Percentiles rank a stretch among this genome's conserved stretches.
phyloP scores from a whole-genome alignment of 2,329 filamentous ascomycete genomes.

The Thelonectria blattea region DNA sequence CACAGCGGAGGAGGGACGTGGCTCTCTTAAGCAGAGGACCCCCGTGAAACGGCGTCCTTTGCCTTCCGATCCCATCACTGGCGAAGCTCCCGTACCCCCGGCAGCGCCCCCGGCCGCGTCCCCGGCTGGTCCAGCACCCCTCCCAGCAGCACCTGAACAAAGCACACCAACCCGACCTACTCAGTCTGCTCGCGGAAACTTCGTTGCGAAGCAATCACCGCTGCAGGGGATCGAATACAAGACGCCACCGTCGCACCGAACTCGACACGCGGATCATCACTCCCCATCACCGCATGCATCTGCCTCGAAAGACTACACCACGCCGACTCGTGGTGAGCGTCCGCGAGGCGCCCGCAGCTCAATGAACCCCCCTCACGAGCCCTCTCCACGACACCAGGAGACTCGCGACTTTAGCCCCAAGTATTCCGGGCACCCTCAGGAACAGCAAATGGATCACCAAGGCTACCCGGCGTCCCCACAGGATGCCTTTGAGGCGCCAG shows the following conservation, averaged over 20 bases:
- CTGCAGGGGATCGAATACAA: slow-evolving; percentile 59
- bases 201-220: slow-evolving; percentile 59
- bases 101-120: slow-evolving; percentile 24
- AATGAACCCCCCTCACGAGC: slow-evolving; percentile 46
- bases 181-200: slow-evolving; percentile 46
- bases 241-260: slow-evolving; percentile 46
- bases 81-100: slow-evolving; percentile 44
- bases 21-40: slow-evolving; percentile 56
- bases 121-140: slow-evolving; percentile 41
- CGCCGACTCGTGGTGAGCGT: slow-evolving; percentile 32
- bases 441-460: slow-evolving; percentile 48
- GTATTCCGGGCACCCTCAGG: slow-evolving; percentile 35
- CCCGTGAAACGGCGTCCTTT: slow-evolving; percentile 83
- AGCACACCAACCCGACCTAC: slow-evolving; percentile 55
- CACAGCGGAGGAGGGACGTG: slow-evolving; percentile 45
- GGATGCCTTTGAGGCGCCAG: slow-evolving; percentile 42
- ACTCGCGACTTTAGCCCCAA: slow-evolving; percentile 47
- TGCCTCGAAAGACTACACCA: slow-evolving; percentile 28
- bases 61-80: slow-evolving; percentile 75
- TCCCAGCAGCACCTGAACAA: slow-evolving; percentile 47
- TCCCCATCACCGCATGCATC: slow-evolving; percentile 41
- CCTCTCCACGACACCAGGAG: slow-evolving; percentile 43
- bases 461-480: slow-evolving; percentile 43
- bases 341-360: slow-evolving; percentile 42
- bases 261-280: slow-evolving; percentile 47